Percentiles rank a stretch among this genome's conserved stretches.
phyloP scores from a whole-genome alignment of 805 yeast genomes.

The Teunomyces pallodes region DNA sequence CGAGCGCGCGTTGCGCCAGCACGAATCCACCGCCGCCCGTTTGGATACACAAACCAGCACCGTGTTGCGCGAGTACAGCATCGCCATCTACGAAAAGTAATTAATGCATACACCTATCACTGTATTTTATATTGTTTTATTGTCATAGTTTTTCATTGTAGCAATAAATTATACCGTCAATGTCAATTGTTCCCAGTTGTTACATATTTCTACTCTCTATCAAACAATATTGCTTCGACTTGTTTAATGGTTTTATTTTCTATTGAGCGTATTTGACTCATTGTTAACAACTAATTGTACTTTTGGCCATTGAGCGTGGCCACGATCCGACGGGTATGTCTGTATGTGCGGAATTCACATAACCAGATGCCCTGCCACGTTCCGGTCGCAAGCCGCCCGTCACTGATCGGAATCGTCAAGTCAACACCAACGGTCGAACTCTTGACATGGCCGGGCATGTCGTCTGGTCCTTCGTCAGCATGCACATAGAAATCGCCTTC shows the following conservation, averaged over 20 bases:
- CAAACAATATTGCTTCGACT: too few relatives aligned
- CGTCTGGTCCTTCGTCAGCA: slow-evolving; percentile 78
- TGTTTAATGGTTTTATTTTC: too few relatives aligned
- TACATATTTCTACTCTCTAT: too few relatives aligned
- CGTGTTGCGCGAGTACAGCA: slow-evolving; percentile 35
- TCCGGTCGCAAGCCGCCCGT: slow-evolving; percentile 68
- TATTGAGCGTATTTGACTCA: slow-evolving; percentile 2
- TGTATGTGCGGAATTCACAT: slow-evolving; percentile 65
- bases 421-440: slow-evolving; percentile 52
- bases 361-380: slow-evolving; percentile 87
- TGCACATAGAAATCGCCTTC: slow-evolving; percentile 59
- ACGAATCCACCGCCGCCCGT: slow-evolving; percentile 31
- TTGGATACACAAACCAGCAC: slow-evolving; percentile 25
- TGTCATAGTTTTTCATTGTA: background rate
- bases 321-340: slow-evolving; percentile 63
- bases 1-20: slow-evolving; percentile 27
- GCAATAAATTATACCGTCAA: too few relatives aligned
- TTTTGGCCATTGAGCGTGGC: slow-evolving; percentile 70
- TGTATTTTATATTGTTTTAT: background rate
- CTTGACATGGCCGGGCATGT: slow-evolving; percentile 81
- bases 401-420: slow-evolving; percentile 63
- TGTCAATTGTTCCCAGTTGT: too few relatives aligned
- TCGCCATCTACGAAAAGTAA: slow-evolving; percentile 22
- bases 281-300: background rate
- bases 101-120: background rate